Base-by-base conservation (phyloP, 2,329 filamentous ascomycete species). In the Acephala macrosclerotiorum region DNA sequence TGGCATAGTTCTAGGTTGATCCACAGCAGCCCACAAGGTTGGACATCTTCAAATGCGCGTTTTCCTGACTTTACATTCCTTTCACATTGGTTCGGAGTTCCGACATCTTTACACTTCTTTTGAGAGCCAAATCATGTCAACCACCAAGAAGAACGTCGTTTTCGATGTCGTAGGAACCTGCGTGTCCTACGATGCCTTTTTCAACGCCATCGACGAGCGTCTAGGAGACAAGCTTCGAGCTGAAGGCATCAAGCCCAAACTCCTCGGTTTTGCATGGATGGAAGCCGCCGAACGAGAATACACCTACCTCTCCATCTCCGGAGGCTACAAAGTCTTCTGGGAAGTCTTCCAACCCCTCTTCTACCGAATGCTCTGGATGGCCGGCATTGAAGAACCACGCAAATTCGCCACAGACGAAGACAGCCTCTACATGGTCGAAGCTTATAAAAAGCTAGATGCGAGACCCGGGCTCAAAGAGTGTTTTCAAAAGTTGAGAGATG, bases 121-220 rank as follows among this genome's bases (percentile, higher is more conserved):
- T 49, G 18, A 49, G 20, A 16, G 14, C 45, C 5, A 20, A 49
- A 22, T 49, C 45, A 49, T 49, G 45, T 49, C 45, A 22, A 22
- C 11, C n/a, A 80, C 64, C 14, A 60, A 60, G 33, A 83, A 83
- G 61, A 78, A 84, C 66, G 77, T 83, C 64, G 81, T 84, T 35
- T 84, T 84, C 68, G 82, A 84, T 71, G 79, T 87, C 1, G 84
- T 87, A 53, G 83, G 83, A 57, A 85, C 83, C n/a, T 79, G 78
- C 63, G 80, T 84, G 47, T 80, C 78, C 22, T 84, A 81, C 73
- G 60, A 82, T 18, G 77, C 77, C 58, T 80, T 81, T 70, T 80
- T 78, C 66, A 73, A 78, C 12, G 75, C 76, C 35, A 78, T 85
- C 38, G 77, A 81, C 4, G 59, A 72, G 2, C 76, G 76, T 20